Evolutionary conservation across 2,329 filamentous ascomycete genomes (phyloP), one percentile per base, ranked within the genome.

Genomic region (Didymella lethalis): DNA sequence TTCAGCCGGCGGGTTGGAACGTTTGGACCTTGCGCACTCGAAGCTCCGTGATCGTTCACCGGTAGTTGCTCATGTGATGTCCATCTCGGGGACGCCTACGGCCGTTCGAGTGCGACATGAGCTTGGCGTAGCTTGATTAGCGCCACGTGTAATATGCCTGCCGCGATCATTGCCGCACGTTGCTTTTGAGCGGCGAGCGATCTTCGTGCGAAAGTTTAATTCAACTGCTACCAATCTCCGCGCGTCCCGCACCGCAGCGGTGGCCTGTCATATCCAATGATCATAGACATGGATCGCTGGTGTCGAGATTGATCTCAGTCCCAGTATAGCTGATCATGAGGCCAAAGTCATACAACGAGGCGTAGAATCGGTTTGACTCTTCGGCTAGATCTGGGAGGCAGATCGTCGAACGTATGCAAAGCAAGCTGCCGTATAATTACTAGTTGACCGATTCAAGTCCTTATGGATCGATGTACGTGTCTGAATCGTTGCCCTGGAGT

Each of bases 161-260:
- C 31, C 46, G 59, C 55, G 32, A 54, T 55, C 54, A 32, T 29
- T 57, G 57, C 49, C 57, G 60, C 60, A 59, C 49, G 25, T 63
- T 46, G 29, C 26, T 29, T 31, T 28, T 40, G 25, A 16, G 45
- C 47, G 29, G 20, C 40, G 8, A 40, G 31, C 23, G 51, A 40
- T 26, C 25, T 44, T 34, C 16, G 23, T 48, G 44, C 25, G 10
- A 48, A 45, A 51, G 41, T 43, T 32, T 32, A 40, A 26, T 16
- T 36, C n/a, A 3, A 52, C 45, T 48, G 38, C 23, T 55, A 18
- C 14, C 32, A 48, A 38, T 55, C 52, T 62, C 52, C 55, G 48
- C 57, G 57, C 61, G 57, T 61, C 41, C 59, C 57, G 59, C 20
- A 50, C 55, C 57, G 53, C 58, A 64, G 53, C 63, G 58, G 41